Base-by-base conservation (phyloP, 495 filamentous ascomycete genomes). In the Neurospora sp. region DNA sequence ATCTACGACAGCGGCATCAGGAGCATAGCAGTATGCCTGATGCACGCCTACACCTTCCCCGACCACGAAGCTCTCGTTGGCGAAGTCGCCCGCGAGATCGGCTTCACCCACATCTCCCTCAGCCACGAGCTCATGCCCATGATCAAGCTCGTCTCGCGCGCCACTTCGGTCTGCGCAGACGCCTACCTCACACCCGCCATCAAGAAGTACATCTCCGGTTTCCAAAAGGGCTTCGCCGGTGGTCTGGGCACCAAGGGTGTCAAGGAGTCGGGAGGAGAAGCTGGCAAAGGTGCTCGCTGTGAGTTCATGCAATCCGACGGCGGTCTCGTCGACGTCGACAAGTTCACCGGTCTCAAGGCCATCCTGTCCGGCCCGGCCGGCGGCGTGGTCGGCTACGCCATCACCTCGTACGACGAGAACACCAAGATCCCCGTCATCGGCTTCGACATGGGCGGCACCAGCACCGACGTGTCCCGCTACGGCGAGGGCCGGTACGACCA, bases 161-260 rank as follows among this genome's bases (percentile, higher is more conserved):
- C 93, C 14, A 98, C 94, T 10, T 97, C 93, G 18, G 93, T 96
- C 10, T 96, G 94, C 38, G 96, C 95, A 7, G 96, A 99, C 83
- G 96, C 96, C 4, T 99, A 99, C 78, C 87, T 99, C 6, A 98
- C 96, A 3, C 96, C 96, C 0, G 92, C 94, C 10, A 98, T 99
- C 77, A 94, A 94, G 79, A 94, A 94, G 80, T 99, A 99, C 79
- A 96, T 98, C 76, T 86, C 89, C 39, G 95, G 94, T 3, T 98
- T 99, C 75, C 89, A 92, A 70, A 86, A 85, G 68, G 91, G 91
- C 0, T 94, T 95, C 76, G 85, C 85, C 39, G 90, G 92, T 18
- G 91, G 90, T 1, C 79, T 94, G 3, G 92, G 91, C 8, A 86
- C 87, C 6, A 85, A 87, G 70, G 92, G 89, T 47, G 89, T 96